Base-by-base conservation (phyloP, 345 rosid species). In the Brassica cretica region DNA sequence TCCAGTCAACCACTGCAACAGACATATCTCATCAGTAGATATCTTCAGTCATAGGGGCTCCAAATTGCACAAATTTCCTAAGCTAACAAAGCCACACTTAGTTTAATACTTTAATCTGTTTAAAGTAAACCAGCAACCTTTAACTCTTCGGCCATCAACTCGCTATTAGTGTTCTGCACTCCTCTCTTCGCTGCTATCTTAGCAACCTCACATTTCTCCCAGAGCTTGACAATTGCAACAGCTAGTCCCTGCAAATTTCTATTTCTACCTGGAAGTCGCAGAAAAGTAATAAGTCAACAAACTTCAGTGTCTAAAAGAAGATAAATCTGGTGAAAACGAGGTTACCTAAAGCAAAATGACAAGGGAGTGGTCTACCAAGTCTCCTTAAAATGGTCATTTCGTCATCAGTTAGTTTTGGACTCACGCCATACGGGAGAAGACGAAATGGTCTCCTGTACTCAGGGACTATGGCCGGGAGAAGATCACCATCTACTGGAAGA, bases 181-280 rank as follows among this genome's bases (percentile, higher is more conserved):
- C 95, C 97, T 87, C 97, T 94, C 90, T 92, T 94, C 64, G 92
- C 89, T 19, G 97, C 94, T 86, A 94, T 85, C 87, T 94, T 94
- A 65, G 84, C 98, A 83, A 92, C 85, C 87, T 94, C 98, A 83
- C 95, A 94, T 89, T 89, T 92, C 80, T 88, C 98, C 98, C 98
- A 94, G 16, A 94, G 89, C 87, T 92, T 92, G 78, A 91, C 77
- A 62, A 92, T 84, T 8, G 95, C 82, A 81, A 86, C 89, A 72
- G 96, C 98, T 82, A 94, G 73, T 59, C 98, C 98, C 78, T 92
- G 92, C 82, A 83, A 93, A 70, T 87, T 94, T 80, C 89, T 88
- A 79, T 92, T 92, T 81, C 97, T 87, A 81, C 98, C 97, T 94
- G 87, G 59, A 73, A 73, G 37, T 30, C 78, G 30, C 68, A 72